Evolutionary conservation across 1,284 basidiomycete genomes (phyloP).

Genomic region (Moesziomyces aphidis): DNA sequence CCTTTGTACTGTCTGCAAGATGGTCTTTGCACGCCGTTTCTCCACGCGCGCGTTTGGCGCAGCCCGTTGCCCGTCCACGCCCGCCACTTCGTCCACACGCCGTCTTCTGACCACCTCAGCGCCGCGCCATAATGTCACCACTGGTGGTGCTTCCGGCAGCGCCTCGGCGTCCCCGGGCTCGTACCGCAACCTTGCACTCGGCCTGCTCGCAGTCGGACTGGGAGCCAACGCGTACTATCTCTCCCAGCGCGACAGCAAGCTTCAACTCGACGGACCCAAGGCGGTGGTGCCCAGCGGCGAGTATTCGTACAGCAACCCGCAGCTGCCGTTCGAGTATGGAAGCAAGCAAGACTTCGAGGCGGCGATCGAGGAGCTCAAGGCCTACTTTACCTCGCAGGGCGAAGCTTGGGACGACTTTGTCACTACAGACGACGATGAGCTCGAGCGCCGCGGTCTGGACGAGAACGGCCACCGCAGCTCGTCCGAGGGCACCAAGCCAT

Average conservation of each 20-base stretch:
- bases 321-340: constrained; percentile 44
- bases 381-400: constrained; percentile 45
- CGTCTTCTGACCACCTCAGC: constrained; percentile 11
- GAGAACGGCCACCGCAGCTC: constrained; percentile 42
- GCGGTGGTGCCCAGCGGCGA: background rate
- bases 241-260: constrained; percentile 15
- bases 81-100: background rate
- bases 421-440: constrained; percentile 42
- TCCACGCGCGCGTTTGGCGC: constrained; percentile 1
- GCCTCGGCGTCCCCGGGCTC: background rate
- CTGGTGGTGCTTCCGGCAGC: background rate
- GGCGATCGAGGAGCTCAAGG: constrained; percentile 51
- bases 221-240: constrained; percentile 38
- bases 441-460: constrained; percentile 45
- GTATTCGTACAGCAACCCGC: constrained; percentile 22
- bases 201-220: constrained; percentile 31
- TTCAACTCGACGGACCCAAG: constrained; percentile 19
- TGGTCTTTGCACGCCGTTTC: constrained; percentile 11
- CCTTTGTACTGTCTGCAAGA: background rate
- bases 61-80: constrained; percentile 1
- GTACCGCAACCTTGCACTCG: constrained; percentile 20
- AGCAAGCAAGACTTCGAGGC: constrained; percentile 33
- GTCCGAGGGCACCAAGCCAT: constrained; percentile 46
- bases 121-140: constrained; percentile 10
- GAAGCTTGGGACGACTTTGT: constrained; percentile 40